Percentiles rank a stretch among this genome's conserved stretches.
These are phyloP conservation scores for Trametes maxima DNA, from an alignment of 768 basidiomycete species.

Conservation along the genomic window DNA sequence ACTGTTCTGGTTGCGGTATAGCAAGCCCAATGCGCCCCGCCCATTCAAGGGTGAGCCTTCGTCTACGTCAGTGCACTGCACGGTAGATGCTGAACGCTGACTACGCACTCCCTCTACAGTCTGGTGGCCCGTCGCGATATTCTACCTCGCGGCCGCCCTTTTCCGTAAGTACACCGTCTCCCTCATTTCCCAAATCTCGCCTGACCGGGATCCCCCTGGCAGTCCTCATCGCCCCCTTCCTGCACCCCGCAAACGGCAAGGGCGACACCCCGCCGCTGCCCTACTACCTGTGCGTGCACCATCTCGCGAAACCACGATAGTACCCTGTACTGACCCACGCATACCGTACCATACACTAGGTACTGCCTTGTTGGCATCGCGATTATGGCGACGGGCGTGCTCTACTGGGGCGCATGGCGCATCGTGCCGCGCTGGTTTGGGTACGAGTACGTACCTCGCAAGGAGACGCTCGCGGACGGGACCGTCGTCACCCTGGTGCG, in stretches of 20 bases:
- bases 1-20: conserved; percentile 58
- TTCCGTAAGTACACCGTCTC: conserved; percentile 46
- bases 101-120: conserved; percentile 33
- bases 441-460: conserved; percentile 50
- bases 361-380: conserved; percentile 58
- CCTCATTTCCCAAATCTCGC: background rate
- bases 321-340: background rate
- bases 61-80: background rate
- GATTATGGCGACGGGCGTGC: conserved; percentile 46
- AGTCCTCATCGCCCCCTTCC: conserved; percentile 58
- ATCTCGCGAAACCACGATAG: no score
- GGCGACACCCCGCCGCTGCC: conserved; percentile 65
- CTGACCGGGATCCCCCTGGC: background rate
- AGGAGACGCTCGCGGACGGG: conserved; percentile 52
- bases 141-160: conserved; percentile 52
- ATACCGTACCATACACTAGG: conserved; percentile 28
- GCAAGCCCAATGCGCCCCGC: conserved; percentile 45
- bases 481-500: conserved; percentile 55
- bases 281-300: conserved; percentile 47
- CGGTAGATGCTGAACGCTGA: background rate
- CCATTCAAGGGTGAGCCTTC: conserved; percentile 54
- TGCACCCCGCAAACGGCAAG: conserved; percentile 52
- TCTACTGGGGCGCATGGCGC: conserved; percentile 61
- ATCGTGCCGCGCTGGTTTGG: conserved; percentile 51
- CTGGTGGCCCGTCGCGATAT: conserved; percentile 57